phyloP scores from a whole-genome alignment of 176 grass and related monocot genomes.

The Carex kokanica region DNA sequence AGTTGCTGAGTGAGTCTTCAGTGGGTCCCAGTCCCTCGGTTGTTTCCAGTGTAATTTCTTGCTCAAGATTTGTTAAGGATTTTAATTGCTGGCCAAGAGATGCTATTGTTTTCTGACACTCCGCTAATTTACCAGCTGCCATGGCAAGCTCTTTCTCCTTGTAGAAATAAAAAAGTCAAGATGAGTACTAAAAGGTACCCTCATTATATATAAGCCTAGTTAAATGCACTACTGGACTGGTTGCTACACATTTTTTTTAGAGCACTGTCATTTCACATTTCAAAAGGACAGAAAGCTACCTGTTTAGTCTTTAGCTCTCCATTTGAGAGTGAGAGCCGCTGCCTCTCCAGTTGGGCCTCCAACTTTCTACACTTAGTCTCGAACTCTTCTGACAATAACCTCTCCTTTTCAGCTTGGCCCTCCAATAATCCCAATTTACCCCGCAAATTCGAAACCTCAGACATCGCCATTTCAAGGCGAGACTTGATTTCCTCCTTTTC shows the following conservation, averaged over 20 bases:
- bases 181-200: not conserved
- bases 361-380: constrained; percentile 68
- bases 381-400: constrained; percentile 63
- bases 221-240: not conserved
- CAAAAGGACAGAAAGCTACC: constrained; percentile 37
- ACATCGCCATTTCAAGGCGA: constrained; percentile 54
- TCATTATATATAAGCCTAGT: not conserved
- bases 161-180: constrained; percentile 11
- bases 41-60: constrained; percentile 15
- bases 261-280: not conserved
- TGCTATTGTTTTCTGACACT: constrained; percentile 97
- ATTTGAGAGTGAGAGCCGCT: constrained; percentile 52
- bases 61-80: constrained; percentile 64
- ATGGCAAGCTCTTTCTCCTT: constrained; percentile 67
- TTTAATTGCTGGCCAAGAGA: constrained; percentile 82
- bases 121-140: constrained; percentile 78
- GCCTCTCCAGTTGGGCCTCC: constrained; percentile 63
- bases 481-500: constrained; percentile 43
- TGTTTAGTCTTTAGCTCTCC: constrained; percentile 77
- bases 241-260: not conserved
- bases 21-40: not conserved
- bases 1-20: constrained; percentile 6
- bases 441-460: constrained; percentile 49
- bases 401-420: constrained; percentile 70
- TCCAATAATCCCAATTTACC: constrained; percentile 58